Evolutionary conservation across 352 stramenopile species (phyloP).

Genomic region (Pythium oligandrum): DNA sequence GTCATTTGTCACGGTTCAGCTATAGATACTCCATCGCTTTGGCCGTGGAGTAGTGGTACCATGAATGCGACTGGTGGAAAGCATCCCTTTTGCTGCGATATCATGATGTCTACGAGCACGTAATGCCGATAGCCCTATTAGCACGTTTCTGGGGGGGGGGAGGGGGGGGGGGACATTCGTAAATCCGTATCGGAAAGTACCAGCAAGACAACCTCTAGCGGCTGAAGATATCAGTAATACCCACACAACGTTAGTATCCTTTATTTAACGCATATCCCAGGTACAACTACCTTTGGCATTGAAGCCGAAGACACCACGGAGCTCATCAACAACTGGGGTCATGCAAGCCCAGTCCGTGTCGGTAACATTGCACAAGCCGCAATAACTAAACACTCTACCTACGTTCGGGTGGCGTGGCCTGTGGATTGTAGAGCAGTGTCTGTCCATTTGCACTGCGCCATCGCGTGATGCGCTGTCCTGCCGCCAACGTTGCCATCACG

Average conservation of each 20-base stretch:
- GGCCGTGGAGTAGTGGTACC: conserved; percentile 19
- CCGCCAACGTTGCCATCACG: conserved; percentile 1
- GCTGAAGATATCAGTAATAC: conserved; percentile 16
- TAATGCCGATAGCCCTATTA: background rate
- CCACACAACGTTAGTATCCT: background rate
- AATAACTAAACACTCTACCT: background rate
- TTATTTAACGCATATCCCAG: background rate
- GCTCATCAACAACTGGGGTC: conserved; percentile 43
- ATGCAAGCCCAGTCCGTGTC: background rate
- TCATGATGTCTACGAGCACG: conserved; percentile 54
- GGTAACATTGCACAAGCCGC: no score
- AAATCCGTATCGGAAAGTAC: conserved; percentile 10
- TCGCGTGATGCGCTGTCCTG: conserved; percentile 17
- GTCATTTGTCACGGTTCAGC: no score
- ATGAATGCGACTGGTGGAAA: conserved; percentile 71
- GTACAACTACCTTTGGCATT: conserved; percentile 29
- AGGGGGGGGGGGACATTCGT: no score
- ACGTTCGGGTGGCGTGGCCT: conserved; percentile 44
- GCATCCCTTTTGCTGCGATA: conserved; percentile 61
- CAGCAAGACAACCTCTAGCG: conserved; percentile 47
- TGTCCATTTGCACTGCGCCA: conserved; percentile 39
- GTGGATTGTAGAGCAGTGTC: conserved; percentile 53
- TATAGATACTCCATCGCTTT: no score
- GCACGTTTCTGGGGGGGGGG: no score
- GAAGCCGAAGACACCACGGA: conserved; percentile 50